phyloP scores from a whole-genome alignment of 2,329 filamentous ascomycete genomes.

The Blastomyces parvus region DNA sequence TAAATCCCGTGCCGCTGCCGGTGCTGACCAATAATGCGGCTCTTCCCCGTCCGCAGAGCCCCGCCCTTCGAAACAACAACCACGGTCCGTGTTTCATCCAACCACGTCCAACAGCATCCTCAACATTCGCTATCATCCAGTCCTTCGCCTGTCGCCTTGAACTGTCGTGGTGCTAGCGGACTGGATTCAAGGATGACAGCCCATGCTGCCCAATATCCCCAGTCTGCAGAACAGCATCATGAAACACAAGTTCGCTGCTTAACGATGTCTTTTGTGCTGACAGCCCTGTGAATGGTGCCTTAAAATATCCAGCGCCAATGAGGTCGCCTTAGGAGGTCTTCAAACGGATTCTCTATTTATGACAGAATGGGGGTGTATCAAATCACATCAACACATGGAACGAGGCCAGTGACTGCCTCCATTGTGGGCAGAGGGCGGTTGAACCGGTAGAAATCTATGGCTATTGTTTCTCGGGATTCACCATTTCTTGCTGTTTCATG shows the following conservation, averaged over 20 bases:
- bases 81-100: neutral
- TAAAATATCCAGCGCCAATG: constrained; percentile 3
- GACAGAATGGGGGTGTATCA: neutral
- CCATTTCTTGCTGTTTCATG: constrained; percentile 19
- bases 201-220: constrained; percentile 1
- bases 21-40: neutral
- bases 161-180: neutral
- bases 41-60: neutral
- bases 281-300: constrained; percentile 5
- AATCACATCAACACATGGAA: constrained; percentile 1
- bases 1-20: neutral
- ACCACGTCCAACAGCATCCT: constrained; percentile 8
- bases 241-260: neutral
- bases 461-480: constrained; percentile 12
- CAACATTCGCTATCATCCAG: constrained; percentile 15
- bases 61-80: constrained; percentile 12
- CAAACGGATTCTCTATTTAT: neutral
- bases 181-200: neutral
- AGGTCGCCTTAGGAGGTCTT: neutral
- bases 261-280: neutral
- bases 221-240: neutral
- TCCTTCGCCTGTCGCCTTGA: constrained; percentile 11
- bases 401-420: neutral
- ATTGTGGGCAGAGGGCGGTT: neutral
- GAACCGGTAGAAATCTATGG: constrained; percentile 13